Evolutionary conservation across 2,329 filamentous ascomycete genomes (phyloP), one percentile per base, ranked within the genome.

Genomic region (Arthrobotrys megalospora): DNA sequence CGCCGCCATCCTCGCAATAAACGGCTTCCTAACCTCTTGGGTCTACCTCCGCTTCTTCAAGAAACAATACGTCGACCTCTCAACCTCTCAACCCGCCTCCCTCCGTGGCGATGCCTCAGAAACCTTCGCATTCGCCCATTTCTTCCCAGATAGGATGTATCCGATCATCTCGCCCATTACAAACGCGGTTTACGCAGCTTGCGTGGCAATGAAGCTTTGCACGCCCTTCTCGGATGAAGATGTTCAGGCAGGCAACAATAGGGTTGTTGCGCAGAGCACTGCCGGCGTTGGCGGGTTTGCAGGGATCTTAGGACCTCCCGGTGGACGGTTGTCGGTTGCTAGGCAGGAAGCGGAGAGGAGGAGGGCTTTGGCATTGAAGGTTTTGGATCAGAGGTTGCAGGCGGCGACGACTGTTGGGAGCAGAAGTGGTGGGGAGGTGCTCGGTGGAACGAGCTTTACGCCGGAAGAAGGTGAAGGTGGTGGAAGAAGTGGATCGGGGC

Each of bases 41-140:
- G 93, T 92, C 50, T 98, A 98, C 85, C 90, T 99, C 16, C 93
- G 96, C 81, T 99, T 98, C 87, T 97, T 93, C 87, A 97, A 97
- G 86, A 85, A 87, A 70, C 89, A 91, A 75, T 91, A 91, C 82
- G 90, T 90, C 69, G 90, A 92, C 81, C 88, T 92, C 79, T 90
- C 91, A 81, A 86, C 88, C 11, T 88, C 88, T 8, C 90, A 91
- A 82, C 84, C 88, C 1, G 83, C 87, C 4, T 86, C 88, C 7
- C 89, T 97, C 81, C 92, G 91, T 80, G 96, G 96, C 80, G 96
- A 99, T 84, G 93, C 96, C 41, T 96, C 93, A 84, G 96, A 99
- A 85, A 97, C 94, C 0, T 99, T 99, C 83, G 92, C 94, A 6
- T 97, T 99, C 84, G 91, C 94, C 80, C 93, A 96, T 82, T 97